Evolutionary conservation across 169 alveolate species (phyloP).

Genomic region (Cystoisospora suis): DNA sequence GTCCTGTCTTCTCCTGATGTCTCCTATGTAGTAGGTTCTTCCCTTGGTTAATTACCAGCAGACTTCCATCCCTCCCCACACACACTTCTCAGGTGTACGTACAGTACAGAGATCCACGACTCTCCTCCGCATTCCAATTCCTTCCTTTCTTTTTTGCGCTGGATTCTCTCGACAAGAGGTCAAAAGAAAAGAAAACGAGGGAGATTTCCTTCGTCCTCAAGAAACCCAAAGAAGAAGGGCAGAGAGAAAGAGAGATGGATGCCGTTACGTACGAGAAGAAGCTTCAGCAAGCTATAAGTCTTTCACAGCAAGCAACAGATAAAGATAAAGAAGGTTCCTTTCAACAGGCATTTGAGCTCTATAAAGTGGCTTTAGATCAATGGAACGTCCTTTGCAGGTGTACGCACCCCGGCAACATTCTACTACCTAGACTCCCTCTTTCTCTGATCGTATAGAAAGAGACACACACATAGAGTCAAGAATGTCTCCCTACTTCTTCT

Average conservation of each 20-base stretch:
- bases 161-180: too few relatives aligned
- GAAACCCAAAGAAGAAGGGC: not conserved
- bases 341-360: conserved; percentile 70
- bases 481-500: not conserved
- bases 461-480: not conserved
- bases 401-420: not conserved
- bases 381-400: conserved; percentile 67
- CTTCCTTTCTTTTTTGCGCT: too few relatives aligned
- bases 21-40: too few relatives aligned
- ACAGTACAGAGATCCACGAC: too few relatives aligned
- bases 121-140: too few relatives aligned
- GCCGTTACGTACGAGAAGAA: conserved; percentile 6
- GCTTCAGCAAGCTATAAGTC: conserved; percentile 66
- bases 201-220: too few relatives aligned
- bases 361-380: conserved; percentile 68
- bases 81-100: too few relatives aligned
- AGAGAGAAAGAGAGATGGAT: not conserved
- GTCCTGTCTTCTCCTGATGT: too few relatives aligned
- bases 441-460: not conserved
- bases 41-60: too few relatives aligned
- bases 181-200: too few relatives aligned
- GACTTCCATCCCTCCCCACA: too few relatives aligned
- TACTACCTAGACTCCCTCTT: not conserved
- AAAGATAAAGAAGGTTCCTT: conserved; percentile 65
- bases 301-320: conserved; percentile 68